Conservation (phyloP, 1,139 yeast genomes). For the Saccharomyces hybrid region DNA sequence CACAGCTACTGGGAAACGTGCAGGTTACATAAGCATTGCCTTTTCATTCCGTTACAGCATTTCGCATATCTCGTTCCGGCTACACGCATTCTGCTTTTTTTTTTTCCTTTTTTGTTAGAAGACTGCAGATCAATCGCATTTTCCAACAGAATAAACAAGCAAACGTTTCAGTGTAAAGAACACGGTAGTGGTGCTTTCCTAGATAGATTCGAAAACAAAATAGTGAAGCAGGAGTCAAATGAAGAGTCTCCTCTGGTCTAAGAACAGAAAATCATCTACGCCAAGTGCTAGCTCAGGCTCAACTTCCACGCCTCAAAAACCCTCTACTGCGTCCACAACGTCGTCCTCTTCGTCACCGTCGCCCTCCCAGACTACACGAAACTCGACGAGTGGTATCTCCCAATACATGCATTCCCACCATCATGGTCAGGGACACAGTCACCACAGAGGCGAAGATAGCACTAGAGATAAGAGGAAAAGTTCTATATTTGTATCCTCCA, state of each 20-base stretch:
- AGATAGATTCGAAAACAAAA: neutral
- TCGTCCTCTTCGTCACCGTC: neutral
- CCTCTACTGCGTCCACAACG: neutral
- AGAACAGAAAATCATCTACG: constrained; percentile 7
- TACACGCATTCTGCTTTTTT: neutral
- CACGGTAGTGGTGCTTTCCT: neutral
- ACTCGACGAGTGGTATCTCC: neutral
- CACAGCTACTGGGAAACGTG: neutral
- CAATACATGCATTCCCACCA: neutral
- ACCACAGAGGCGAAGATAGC: neutral
- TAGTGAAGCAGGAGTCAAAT: constrained; percentile 1
- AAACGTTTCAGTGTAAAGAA: neutral
- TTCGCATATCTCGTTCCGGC: neutral
- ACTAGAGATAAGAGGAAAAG: constrained; percentile 2
- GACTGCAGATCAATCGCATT: neutral
- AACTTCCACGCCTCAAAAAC: constrained; percentile 4
- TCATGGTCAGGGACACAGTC: neutral
- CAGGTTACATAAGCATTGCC: neutral
- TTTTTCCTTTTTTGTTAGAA: neutral
- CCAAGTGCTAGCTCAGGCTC: constrained; percentile 1
- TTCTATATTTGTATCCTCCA: constrained; percentile 3
- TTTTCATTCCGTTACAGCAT: neutral
- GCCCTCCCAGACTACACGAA: neutral
- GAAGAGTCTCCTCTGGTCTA: constrained; percentile 13
- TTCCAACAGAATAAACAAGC: neutral